Base-by-base conservation (phyloP, 192 early-diverging fungal genomes). In the Helicostylum pulchrum region DNA sequence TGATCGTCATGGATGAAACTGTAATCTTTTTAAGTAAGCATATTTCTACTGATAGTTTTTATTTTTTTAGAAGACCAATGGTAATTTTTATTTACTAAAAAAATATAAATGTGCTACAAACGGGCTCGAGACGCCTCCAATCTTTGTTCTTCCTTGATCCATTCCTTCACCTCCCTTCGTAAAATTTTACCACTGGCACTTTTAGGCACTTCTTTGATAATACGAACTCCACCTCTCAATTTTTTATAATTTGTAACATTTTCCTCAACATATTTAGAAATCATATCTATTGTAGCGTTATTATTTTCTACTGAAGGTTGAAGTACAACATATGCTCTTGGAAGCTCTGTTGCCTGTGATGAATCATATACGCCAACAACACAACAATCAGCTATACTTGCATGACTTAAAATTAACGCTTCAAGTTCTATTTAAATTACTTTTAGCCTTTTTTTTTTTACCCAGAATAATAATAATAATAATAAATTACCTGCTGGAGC, bases 161-260 rank as follows among this genome's bases (percentile, higher is more conserved):
- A 57, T 43, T 66, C 66, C 54, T 84, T 81, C 49, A 96, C 72
- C n/a, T 87, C 81, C 19, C 80, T 77, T 50, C 93, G 80, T 72
- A 97, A 77, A 53, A 95, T 93, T 75, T 95, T 95, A 46, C 93
- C 95, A 7, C 87, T 81, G 0, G 89, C 81, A 61, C 85, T 85
- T 68, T 93, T 92, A 39, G 92, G 92, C 39, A 95, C 83, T 30
- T 65, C 75, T 11, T 83, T 80, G 53, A 92, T 80, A 51, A 93
- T 82, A 2, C 70, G 74, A 12, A 95, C 83, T 11, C 92, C 95
- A 8, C 93, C 95, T 46, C 91, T 77, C 21, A 98, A 77, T 49
- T 83, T 74, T 80, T 96, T 96, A 75, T 92, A 85, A 19, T 73
- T 65, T 4, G 90, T 86, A 5, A 92, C 85, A 12, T 78, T 75